These are phyloP conservation scores for Entophlyctis luteolus DNA, from an alignment of 192 early-diverging fungal species.

Conservation along the genomic window DNA sequence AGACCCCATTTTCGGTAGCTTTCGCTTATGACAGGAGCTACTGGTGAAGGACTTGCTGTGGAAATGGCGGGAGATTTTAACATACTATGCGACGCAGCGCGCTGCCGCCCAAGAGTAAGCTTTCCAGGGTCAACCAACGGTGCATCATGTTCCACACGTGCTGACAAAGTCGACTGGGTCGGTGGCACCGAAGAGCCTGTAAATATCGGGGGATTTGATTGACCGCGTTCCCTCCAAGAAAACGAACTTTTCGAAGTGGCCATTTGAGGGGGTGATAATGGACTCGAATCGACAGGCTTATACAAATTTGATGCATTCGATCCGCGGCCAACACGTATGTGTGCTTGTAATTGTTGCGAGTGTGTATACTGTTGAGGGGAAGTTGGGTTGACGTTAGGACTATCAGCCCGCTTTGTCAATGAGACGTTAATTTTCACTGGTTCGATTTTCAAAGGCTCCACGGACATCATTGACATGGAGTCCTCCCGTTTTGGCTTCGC, in stretches of 20 bases:
- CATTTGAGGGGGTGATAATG: background rate
- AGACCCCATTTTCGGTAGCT: too few relatives aligned
- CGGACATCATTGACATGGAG: too few relatives aligned
- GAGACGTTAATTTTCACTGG: background rate
- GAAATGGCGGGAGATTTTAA: too few relatives aligned
- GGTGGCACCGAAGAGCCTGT: background rate
- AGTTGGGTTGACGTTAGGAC: too few relatives aligned
- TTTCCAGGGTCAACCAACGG: conserved; percentile 2
- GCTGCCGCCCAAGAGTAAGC: background rate
- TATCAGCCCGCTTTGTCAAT: background rate
- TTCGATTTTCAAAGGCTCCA: background rate
- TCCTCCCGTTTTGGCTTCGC: too few relatives aligned
- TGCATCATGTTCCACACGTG: background rate
- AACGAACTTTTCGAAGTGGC: background rate
- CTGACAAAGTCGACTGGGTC: background rate
- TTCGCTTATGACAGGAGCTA: too few relatives aligned
- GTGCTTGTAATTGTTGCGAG: too few relatives aligned
- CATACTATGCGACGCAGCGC: conserved; percentile 19
- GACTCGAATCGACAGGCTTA: conserved; percentile 4
- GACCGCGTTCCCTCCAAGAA: conserved; percentile 1
- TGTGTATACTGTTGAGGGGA: too few relatives aligned
- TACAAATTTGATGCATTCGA: background rate
- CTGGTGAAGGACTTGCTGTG: too few relatives aligned
- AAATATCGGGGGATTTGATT: conserved; percentile 2
- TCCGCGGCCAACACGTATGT: too few relatives aligned